Conservation (phyloP, 345 rosid species). For the Pseudoturritis turrita region DNA sequence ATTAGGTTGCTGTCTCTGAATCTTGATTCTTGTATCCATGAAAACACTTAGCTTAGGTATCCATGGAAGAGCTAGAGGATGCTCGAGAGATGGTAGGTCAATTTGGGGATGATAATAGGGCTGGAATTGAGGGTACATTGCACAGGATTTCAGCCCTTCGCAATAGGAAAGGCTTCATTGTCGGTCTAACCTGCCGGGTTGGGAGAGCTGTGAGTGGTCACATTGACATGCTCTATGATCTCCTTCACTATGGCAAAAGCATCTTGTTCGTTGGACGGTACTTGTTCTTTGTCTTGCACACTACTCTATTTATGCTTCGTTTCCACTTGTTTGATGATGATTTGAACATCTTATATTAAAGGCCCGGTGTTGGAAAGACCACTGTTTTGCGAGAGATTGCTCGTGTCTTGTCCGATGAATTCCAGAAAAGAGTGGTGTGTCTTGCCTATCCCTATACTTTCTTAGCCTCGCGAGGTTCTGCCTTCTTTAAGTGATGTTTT, state of each 20-base stretch:
- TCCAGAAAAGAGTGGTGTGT: constrained; percentile 59
- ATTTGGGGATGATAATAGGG: constrained; percentile 59
- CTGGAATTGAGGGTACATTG: constrained; percentile 67
- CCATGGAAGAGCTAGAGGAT: constrained; percentile 53
- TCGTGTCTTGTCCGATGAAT: constrained; percentile 58
- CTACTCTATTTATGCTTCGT: background rate
- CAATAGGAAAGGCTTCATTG: constrained; percentile 47
- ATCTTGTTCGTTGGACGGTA: constrained; percentile 68
- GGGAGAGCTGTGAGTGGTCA: constrained; percentile 66
- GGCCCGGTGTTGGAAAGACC: constrained; percentile 80
- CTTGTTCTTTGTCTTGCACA: background rate
- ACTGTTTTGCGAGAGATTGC: constrained; percentile 66
- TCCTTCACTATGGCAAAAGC: constrained; percentile 58
- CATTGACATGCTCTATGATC: constrained; percentile 56
- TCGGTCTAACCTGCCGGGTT: constrained; percentile 64
- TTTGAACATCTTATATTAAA: background rate
- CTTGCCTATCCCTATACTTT: background rate
- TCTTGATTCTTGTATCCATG: constrained; percentile 1
- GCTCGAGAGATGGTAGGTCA: constrained; percentile 55
- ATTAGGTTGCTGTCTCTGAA: background rate
- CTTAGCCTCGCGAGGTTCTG: background rate
- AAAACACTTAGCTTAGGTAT: constrained; percentile 49
- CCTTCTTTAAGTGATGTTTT: background rate
- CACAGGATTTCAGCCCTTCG: constrained; percentile 65
- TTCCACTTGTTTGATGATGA: background rate